phyloP scores from a whole-genome alignment of 2,329 filamentous ascomycete genomes.

The Trichocomaceae sp. region DNA sequence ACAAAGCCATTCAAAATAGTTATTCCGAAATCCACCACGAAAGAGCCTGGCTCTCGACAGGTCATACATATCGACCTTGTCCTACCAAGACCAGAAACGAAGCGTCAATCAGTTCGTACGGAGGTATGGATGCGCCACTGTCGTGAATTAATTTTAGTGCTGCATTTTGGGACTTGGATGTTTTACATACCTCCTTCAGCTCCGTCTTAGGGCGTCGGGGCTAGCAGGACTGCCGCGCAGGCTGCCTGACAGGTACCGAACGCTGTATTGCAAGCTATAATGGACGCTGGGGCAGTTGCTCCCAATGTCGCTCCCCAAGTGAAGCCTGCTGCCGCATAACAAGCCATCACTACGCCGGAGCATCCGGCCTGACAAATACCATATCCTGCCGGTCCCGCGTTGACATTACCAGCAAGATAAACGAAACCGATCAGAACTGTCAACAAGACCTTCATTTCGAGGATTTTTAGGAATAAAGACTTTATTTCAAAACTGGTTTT shows the following conservation, averaged over 20 bases:
- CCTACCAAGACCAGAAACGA: background rate
- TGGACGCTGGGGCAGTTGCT: slow-evolving; percentile 33
- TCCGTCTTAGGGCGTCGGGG: slow-evolving; percentile 27
- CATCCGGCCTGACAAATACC: slow-evolving; percentile 46
- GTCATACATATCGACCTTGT: background rate
- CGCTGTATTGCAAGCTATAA: slow-evolving; percentile 42
- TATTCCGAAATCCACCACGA: too few species aligned
- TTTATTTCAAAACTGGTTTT: background rate
- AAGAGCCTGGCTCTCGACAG: too few species aligned
- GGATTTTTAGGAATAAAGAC: background rate
- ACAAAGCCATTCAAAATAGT: background rate
- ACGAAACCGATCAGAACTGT: background rate
- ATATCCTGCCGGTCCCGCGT: slow-evolving; percentile 26
- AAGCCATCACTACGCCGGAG: slow-evolving; percentile 39
- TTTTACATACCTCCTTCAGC: background rate
- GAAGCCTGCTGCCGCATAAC: slow-evolving; percentile 41
- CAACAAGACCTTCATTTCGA: background rate
- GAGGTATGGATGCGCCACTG: background rate
- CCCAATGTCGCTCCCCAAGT: slow-evolving; percentile 38
- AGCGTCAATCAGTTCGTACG: background rate
- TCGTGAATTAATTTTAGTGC: background rate
- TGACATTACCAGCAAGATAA: background rate
- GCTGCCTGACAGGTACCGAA: slow-evolving; percentile 43
- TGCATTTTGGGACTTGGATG: background rate
- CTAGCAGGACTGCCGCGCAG: slow-evolving; percentile 34